Conservation (phyloP, 2,329 filamentous ascomycete species). For the Arthroderma sp. region DNA sequence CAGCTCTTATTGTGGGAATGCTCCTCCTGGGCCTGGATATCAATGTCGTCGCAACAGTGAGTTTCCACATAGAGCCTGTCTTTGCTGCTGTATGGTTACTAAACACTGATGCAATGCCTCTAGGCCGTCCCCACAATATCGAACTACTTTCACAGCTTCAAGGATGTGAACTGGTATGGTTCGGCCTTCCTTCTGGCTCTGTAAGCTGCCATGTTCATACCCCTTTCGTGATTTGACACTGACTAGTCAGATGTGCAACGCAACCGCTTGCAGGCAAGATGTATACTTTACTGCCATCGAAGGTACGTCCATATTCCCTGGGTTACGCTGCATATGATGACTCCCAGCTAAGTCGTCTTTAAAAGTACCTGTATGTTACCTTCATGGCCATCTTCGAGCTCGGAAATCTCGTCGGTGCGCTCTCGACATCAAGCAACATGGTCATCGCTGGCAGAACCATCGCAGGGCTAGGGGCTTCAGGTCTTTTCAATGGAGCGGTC, state of each 20-base stretch:
- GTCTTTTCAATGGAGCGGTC: conserved; percentile 40
- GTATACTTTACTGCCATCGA: neutral
- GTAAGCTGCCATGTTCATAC: neutral
- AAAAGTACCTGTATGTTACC: too few species aligned
- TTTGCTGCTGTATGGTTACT: neutral
- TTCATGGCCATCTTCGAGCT: conserved; percentile 40
- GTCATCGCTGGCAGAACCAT: conserved; percentile 43
- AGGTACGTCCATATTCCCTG: conserved; percentile 24
- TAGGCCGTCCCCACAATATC: conserved; percentile 7
- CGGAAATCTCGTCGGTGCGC: conserved; percentile 34
- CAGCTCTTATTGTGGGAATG: neutral
- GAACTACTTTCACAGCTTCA: conserved; percentile 3
- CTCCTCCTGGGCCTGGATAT: conserved; percentile 5
- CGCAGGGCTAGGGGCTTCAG: conserved; percentile 40
- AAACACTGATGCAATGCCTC: neutral
- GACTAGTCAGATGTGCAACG: neutral
- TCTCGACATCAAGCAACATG: conserved; percentile 34
- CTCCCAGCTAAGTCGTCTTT: too few species aligned
- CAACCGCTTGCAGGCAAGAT: conserved; percentile 6
- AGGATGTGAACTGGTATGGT: conserved; percentile 9
- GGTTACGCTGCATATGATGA: too few species aligned
- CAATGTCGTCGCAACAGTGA: conserved; percentile 6
- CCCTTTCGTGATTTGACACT: neutral
- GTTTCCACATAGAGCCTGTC: too few species aligned
- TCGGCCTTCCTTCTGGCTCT: conserved; percentile 6